These are phyloP conservation scores for Fusarium chuoi DNA, from an alignment of 2,329 filamentous ascomycete genomes.

Conservation along the genomic window DNA sequence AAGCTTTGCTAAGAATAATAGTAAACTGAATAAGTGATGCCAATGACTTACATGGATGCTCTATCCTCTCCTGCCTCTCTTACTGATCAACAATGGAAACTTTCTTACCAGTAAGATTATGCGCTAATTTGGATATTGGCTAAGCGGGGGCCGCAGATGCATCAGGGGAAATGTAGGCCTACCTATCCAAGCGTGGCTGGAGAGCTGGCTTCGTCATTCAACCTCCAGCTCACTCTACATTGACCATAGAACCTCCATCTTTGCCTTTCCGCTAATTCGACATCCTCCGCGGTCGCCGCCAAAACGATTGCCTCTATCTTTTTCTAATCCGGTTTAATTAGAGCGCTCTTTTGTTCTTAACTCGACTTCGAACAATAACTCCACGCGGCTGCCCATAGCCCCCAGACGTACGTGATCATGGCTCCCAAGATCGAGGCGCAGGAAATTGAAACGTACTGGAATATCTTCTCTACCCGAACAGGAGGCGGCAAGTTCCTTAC, in stretches of 20 bases:
- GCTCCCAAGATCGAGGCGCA: conserved; percentile 70
- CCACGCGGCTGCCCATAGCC: conserved; percentile 3
- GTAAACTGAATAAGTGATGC: not conserved
- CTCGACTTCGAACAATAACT: not conserved
- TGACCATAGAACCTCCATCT: conserved; percentile 11
- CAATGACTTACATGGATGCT: conserved; percentile 1
- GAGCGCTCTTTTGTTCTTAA: not conserved
- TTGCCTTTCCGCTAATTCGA: conserved; percentile 20
- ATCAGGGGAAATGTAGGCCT: conserved; percentile 42
- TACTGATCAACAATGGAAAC: not conserved
- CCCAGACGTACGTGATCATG: conserved; percentile 53
- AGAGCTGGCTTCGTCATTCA: conserved; percentile 46
- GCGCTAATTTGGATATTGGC: conserved; percentile 41
- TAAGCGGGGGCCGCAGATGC: conserved; percentile 39
- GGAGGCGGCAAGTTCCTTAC: conserved; percentile 69
- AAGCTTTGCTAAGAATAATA: not conserved
- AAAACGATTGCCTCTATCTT: conserved; percentile 21
- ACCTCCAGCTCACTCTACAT: conserved; percentile 18
- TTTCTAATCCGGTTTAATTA: not conserved
- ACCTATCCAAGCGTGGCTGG: conserved; percentile 41
- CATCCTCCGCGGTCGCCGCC: conserved; percentile 23
- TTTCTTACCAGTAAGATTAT: conserved; percentile 29
- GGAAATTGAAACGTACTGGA: conserved; percentile 74
- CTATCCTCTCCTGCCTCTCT: not conserved
- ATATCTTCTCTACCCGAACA: conserved; percentile 69